phyloP scores from a whole-genome alignment of 306 rosid species.

The Cicer yamashitae region DNA sequence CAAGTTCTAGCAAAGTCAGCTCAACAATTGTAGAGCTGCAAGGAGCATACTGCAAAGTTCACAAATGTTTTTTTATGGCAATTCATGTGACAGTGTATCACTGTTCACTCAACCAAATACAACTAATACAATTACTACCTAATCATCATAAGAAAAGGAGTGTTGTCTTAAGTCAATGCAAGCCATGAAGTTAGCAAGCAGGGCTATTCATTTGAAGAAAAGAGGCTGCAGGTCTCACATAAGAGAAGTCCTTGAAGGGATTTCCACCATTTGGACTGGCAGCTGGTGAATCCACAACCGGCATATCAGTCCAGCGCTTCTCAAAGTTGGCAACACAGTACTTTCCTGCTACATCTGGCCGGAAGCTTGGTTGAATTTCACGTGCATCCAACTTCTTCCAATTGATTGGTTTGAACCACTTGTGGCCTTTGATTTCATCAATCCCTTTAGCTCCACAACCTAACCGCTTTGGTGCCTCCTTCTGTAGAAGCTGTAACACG shows the following conservation, averaged over 20 bases:
- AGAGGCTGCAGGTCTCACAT: slow-evolving; percentile 81
- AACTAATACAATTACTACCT: not conserved
- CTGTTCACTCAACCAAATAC: slow-evolving; percentile 33
- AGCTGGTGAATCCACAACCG: slow-evolving; percentile 82
- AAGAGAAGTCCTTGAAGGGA: slow-evolving; percentile 77
- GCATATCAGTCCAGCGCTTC: slow-evolving; percentile 94
- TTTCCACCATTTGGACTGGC: slow-evolving; percentile 83
- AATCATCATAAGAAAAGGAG: slow-evolving; percentile 22
- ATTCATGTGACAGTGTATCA: slow-evolving; percentile 9
- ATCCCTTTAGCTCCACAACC: slow-evolving; percentile 74
- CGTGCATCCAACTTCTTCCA: slow-evolving; percentile 85
- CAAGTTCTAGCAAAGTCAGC: slow-evolving; percentile 36
- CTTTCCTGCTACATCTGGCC: slow-evolving; percentile 86
- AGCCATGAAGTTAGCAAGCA: slow-evolving; percentile 30
- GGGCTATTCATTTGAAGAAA: slow-evolving; percentile 65
- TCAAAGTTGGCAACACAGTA: slow-evolving; percentile 94
- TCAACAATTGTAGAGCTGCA: slow-evolving; percentile 43
- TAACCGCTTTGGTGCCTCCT: slow-evolving; percentile 74
- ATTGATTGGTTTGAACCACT: slow-evolving; percentile 86
- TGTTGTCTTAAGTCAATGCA: slow-evolving; percentile 23
- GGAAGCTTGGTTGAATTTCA: slow-evolving; percentile 84
- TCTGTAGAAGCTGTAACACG: slow-evolving; percentile 73
- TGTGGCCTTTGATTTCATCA: slow-evolving; percentile 82
- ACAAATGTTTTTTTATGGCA: slow-evolving; percentile 21
- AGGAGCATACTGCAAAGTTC: slow-evolving; percentile 27